phyloP scores from a whole-genome alignment of 129 eudicot species.

The carrot (Daucus carota) region DH1_v3.0 NC_030385.2:40225501-40226000 shows the following conservation, averaged over 20 bases:
- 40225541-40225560: neutral
- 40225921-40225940: too few species aligned
- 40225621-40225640: neutral
- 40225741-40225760: neutral
- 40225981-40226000: too few species aligned
- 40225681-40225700: neutral
- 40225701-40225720: neutral
- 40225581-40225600: neutral
- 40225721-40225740: neutral
- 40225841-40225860: too few species aligned
- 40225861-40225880: too few species aligned
- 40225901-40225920: too few species aligned
- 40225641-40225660: too few species aligned
- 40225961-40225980: neutral
- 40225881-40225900: too few species aligned
- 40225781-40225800: too few species aligned
- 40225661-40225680: neutral
- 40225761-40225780: too few species aligned
- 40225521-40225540: neutral
- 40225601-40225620: neutral
- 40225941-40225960: too few species aligned
- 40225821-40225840: too few species aligned
- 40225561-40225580: neutral
- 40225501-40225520: slow-evolving; percentile 2
- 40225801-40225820: too few species aligned